A percentile compares a stretch with the other conserved stretches of the same genome.
Evolutionary conservation across 129 eudicot genomes (phyloP).

Genomic region (Apium graveolens): DNA sequence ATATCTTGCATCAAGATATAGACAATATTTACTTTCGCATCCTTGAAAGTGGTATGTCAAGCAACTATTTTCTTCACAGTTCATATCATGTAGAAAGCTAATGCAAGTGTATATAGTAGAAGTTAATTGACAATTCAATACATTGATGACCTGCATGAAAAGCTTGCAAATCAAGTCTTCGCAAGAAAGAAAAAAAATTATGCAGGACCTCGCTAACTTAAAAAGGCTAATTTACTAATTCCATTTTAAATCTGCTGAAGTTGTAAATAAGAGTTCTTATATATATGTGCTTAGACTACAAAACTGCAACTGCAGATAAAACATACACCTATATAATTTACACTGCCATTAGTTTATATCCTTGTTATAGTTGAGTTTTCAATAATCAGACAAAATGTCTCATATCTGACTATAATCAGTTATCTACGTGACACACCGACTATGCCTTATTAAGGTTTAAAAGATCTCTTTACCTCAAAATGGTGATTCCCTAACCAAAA

Average conservation of each 20-base stretch:
- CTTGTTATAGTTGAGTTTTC: background rate
- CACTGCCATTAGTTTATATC: background rate
- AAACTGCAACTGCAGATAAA: background rate
- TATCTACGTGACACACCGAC: background rate
- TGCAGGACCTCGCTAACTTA: background rate
- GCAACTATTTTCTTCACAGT: background rate
- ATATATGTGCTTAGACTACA: no score
- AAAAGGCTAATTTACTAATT: background rate
- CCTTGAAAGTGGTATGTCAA: background rate
- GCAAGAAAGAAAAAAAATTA: background rate
- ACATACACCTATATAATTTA: background rate
- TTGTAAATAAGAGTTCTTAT: background rate
- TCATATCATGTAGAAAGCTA: background rate
- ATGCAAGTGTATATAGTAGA: background rate
- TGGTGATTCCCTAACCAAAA: background rate
- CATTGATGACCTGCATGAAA: background rate
- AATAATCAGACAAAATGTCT: background rate
- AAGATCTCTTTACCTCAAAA: background rate
- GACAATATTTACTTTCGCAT: background rate
- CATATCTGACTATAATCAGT: background rate
- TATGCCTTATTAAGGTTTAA: background rate
- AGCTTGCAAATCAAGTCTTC: background rate
- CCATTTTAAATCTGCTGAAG: background rate
- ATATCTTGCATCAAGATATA: constrained; percentile 4
- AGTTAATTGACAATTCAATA: background rate